Conservation (phyloP, 2,329 filamentous ascomycete genomes). For the Scedosporium aurantiacum region DNA sequence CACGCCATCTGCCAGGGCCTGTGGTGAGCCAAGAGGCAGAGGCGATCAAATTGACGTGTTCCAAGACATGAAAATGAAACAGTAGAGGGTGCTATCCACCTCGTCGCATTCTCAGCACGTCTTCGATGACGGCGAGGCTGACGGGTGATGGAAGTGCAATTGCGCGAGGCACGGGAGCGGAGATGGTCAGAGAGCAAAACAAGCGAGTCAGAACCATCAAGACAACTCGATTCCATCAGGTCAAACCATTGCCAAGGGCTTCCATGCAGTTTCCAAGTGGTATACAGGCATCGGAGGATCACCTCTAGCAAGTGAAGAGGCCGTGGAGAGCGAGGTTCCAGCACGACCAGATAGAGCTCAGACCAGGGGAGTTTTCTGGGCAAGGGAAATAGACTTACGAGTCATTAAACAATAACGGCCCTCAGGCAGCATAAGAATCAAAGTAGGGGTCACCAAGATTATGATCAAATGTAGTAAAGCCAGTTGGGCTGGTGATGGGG, state of each 20-base stretch:
- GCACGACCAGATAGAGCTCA: neutral
- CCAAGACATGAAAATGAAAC: conserved; percentile 11
- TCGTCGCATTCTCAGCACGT: conserved; percentile 33
- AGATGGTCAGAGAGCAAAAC: neutral
- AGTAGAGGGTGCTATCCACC: conserved; percentile 22
- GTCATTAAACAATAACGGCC: conserved; percentile 33
- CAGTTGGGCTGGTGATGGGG: conserved; percentile 2
- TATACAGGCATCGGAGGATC: neutral
- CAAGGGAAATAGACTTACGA: conserved; percentile 29
- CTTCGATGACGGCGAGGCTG: conserved; percentile 38
- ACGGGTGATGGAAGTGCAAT: conserved; percentile 32
- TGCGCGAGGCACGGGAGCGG: conserved; percentile 15
- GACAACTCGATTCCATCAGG: conserved; percentile 2
- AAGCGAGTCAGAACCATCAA: conserved; percentile 1
- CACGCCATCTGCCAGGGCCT: neutral
- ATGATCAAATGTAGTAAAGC: conserved; percentile 2
- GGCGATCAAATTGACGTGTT: conserved; percentile 4
- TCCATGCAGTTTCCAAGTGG: neutral
- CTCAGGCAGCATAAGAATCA: conserved; percentile 22
- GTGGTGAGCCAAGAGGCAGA: conserved; percentile 4
- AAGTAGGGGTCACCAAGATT: conserved; percentile 13
- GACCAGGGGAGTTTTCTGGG: neutral
- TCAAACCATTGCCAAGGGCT: neutral
- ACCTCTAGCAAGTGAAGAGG: conserved; percentile 2
- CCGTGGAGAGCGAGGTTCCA: conserved; percentile 1